phyloP scores from a whole-genome alignment of 2,329 filamentous ascomycete species.

The Ceratocystis diversiconidia region DNA sequence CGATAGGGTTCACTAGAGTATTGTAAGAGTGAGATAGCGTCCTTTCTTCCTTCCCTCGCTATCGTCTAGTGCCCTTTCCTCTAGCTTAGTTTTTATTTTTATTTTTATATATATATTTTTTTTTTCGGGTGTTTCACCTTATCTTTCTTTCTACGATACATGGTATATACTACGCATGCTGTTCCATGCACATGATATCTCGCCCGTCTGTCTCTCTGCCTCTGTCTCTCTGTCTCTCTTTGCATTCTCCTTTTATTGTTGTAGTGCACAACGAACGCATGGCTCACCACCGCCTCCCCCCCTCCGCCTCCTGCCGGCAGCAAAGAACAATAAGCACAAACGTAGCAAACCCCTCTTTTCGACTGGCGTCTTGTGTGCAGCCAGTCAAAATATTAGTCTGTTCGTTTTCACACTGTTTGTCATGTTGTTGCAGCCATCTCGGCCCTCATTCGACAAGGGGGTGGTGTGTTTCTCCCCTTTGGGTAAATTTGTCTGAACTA shows the following conservation, averaged over 20 bases:
- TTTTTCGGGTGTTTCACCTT: not conserved
- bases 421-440: not conserved
- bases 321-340: too few species aligned
- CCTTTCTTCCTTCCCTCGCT: not conserved
- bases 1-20: not conserved
- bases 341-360: not conserved
- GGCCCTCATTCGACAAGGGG: not conserved
- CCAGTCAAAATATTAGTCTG: not conserved
- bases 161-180: not conserved
- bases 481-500: slow-evolving; percentile 7
- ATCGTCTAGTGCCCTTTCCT: not conserved
- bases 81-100: too few species aligned
- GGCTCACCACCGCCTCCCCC: too few species aligned
- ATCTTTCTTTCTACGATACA: not conserved
- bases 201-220: too few species aligned
- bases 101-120: too few species aligned
- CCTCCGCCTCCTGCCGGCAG: too few species aligned
- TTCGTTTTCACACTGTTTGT: not conserved
- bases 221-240: too few species aligned
- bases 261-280: too few species aligned
- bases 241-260: too few species aligned
- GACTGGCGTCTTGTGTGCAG: not conserved
- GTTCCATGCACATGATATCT: too few species aligned
- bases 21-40: not conserved
- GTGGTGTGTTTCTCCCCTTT: not conserved